Conservation (phyloP, 345 rosid genomes). For the Citrus cavaleriei region DNA sequence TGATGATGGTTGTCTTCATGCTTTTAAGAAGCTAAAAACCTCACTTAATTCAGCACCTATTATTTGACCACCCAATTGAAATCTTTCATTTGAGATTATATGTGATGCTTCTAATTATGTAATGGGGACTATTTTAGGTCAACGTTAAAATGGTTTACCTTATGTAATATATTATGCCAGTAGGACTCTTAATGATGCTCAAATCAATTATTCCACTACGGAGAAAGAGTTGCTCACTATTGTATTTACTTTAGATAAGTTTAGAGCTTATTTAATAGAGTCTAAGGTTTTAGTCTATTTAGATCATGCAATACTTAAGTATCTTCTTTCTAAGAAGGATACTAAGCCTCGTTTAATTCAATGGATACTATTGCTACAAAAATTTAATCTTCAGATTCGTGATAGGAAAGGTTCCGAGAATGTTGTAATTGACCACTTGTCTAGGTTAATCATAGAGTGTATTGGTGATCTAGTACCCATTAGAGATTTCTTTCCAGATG, state of each 20-base stretch:
- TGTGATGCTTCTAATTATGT: background rate
- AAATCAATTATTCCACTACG: background rate
- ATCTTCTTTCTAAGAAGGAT: no score
- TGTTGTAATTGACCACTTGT: background rate
- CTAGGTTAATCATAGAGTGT: no score
- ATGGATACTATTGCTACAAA: background rate
- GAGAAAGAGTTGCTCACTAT: background rate
- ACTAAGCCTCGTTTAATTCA: background rate
- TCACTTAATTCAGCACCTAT: background rate
- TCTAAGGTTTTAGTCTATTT: no score
- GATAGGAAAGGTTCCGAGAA: background rate
- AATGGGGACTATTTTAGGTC: background rate
- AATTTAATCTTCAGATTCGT: background rate
- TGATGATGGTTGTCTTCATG: background rate
- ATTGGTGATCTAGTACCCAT: background rate
- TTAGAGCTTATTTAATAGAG: no score
- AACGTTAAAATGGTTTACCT: no score
- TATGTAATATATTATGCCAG: no score
- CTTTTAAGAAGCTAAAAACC: background rate
- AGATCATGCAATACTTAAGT: background rate
- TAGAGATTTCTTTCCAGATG: no score
- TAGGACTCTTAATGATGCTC: background rate
- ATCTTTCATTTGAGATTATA: no score
- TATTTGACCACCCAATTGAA: background rate
- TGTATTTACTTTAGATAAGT: background rate